Evolutionary conservation across 2,329 filamentous ascomycete species (phyloP).

Genomic region (Paracamarosporium sp.): DNA sequence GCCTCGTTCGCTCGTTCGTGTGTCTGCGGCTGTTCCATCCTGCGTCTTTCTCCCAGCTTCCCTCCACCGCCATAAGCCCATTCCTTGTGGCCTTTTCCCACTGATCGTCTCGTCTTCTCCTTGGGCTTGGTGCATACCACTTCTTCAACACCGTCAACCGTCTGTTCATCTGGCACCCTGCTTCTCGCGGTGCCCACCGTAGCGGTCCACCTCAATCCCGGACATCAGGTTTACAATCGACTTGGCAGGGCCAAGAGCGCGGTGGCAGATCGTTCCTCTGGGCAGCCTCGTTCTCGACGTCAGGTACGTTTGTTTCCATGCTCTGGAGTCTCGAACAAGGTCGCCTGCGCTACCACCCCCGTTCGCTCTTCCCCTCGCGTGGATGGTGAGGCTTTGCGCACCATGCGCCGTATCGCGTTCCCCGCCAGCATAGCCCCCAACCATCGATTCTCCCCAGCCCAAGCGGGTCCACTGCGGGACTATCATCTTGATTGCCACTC

Average conservation of each 20-base stretch:
- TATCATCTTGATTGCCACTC: conserved; percentile 26
- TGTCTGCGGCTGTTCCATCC: neutral
- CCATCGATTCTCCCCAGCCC: conserved; percentile 20
- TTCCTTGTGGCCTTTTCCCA: neutral
- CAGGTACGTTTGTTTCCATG: conserved; percentile 30
- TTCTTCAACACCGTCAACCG: neutral
- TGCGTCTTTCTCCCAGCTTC: neutral
- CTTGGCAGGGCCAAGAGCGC: conserved; percentile 20
- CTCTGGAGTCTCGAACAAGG: conserved; percentile 12
- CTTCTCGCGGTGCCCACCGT: neutral
- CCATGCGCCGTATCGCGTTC: neutral
- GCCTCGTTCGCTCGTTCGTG: neutral
- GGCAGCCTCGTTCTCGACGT: conserved; percentile 20
- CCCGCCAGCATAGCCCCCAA: conserved; percentile 17
- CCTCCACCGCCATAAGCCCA: neutral
- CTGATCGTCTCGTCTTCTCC: neutral
- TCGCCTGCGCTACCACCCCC: conserved; percentile 7
- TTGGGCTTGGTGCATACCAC: neutral
- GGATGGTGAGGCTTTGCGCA: conserved; percentile 2
- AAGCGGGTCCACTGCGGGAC: conserved; percentile 25
- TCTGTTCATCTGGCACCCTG: neutral
- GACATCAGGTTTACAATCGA: conserved; percentile 4
- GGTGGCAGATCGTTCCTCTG: conserved; percentile 19
- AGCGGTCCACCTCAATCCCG: neutral
- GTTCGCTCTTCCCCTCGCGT: conserved; percentile 14